These are phyloP conservation scores for Piedraia hortae DNA, from an alignment of 2,329 filamentous ascomycete species.

Conservation along the genomic window DNA sequence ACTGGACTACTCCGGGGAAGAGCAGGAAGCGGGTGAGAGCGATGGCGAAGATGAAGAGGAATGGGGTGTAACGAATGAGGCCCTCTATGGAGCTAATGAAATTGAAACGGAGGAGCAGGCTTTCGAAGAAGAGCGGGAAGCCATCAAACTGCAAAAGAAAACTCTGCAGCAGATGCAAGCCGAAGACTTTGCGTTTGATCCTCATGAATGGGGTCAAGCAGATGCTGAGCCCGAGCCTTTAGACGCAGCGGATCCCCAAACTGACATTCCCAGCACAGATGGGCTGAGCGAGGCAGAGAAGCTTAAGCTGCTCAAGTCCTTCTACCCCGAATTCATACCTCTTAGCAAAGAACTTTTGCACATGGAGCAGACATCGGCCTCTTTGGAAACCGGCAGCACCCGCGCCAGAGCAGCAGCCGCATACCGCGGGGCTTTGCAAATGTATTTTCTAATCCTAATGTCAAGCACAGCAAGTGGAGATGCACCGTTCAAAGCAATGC, in stretches of 20 bases:
- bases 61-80: conserved; percentile 69
- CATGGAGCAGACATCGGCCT: conserved; percentile 14
- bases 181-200: conserved; percentile 80
- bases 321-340: conserved; percentile 81
- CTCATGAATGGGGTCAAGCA: conserved; percentile 45
- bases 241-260: conserved; percentile 31
- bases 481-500: conserved; percentile 34
- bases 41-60: conserved; percentile 37
- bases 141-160: conserved; percentile 67
- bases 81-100: conserved; percentile 76
- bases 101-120: conserved; percentile 48
- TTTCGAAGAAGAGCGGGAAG: conserved; percentile 75
- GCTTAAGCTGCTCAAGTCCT: conserved; percentile 42
- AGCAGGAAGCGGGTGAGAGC: conserved; percentile 24
- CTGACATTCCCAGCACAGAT: conserved; percentile 62
- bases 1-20: conserved; percentile 20
- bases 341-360: conserved; percentile 52
- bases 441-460: conserved; percentile 87
- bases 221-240: conserved; percentile 22
- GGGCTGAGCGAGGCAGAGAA: conserved; percentile 49
- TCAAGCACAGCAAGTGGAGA: conserved; percentile 34
- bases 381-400: conserved; percentile 1
- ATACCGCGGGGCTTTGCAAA: conserved; percentile 62
- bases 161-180: conserved; percentile 71
- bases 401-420: conserved; percentile 46